A percentile compares a stretch with the other conserved stretches of the same genome.
These are phyloP conservation scores for Termitomyces sp. DNA, from an alignment of 768 basidiomycete genomes.

Conservation along the genomic window DNA sequence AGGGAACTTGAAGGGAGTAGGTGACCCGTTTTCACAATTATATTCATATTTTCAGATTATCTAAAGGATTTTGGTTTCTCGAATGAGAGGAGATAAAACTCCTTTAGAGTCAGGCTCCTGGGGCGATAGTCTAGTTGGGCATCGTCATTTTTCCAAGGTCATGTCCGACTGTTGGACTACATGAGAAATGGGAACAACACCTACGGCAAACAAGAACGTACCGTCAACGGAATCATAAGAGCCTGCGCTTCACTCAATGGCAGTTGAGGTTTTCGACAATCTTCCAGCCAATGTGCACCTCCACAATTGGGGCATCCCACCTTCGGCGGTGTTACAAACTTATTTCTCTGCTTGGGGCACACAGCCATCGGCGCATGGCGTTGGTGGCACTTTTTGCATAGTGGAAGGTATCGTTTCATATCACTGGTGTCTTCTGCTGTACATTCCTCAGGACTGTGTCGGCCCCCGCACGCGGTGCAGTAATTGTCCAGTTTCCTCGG, in stretches of 20 bases:
- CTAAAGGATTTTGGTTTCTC: too few relatives aligned
- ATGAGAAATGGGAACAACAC: neutral
- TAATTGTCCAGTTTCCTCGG: neutral
- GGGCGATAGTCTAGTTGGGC: too few relatives aligned
- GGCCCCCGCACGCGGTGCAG: constrained; percentile 6
- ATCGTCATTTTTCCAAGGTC: neutral
- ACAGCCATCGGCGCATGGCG: constrained; percentile 3
- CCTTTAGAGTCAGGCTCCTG: too few relatives aligned
- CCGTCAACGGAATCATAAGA: constrained; percentile 6
- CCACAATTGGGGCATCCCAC: constrained; percentile 13
- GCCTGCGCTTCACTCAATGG: constrained; percentile 2
- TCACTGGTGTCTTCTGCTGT: neutral
- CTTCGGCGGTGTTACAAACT: neutral
- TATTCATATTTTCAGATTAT: too few relatives aligned
- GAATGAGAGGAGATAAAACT: too few relatives aligned
- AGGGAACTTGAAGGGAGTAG: too few relatives aligned
- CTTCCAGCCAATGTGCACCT: constrained; percentile 16
- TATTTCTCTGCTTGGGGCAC: neutral
- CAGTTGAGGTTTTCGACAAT: constrained; percentile 17
- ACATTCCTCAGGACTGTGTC: neutral
- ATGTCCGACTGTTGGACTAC: neutral
- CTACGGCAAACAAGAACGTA: neutral
- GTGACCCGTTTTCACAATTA: too few relatives aligned
- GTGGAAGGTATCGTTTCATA: neutral
- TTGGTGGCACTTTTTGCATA: neutral